Evolutionary conservation across 2,329 filamentous ascomycete genomes (phyloP), one percentile per base, ranked within the genome.

Genomic region (Diaporthe sp.): DNA sequence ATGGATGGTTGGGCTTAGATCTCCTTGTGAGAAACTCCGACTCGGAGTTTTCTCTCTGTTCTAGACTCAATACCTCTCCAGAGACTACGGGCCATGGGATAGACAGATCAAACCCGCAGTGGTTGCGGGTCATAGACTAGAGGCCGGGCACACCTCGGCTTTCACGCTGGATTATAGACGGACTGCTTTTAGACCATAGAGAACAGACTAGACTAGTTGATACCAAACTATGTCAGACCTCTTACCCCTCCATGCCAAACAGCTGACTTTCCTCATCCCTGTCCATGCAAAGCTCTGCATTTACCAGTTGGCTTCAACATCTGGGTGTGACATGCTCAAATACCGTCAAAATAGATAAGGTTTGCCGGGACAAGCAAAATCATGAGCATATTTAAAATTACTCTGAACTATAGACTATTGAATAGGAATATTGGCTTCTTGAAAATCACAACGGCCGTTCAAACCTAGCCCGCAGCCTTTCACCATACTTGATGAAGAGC

Each of bases 141-240:
- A 47, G 63, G 30, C 47, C 12, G 47, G 32, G 30, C 22, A 39
- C 22, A 51, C 32, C 32, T 68, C 30, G 35, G 63, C 63, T 68
- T 22, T 35, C 27, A 68, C 25, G 63, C 47, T 39, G 37, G 35
- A 68, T 39, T 12, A 68, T 68, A 68, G 63, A 68, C 47, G 63
- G 63, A n/a, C 32, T 68, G 63, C n/a, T 25, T n/a, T 66, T 68
- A 68, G 63, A 68, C 47, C 15, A 68, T 68, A 68, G 47, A 68
- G 44, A 51, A 27, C 13, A 25, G n/a, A 12, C 8, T 37, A 53
- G 63, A 68, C 30, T 68, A 39, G 47, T 53, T 68, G 63, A 27
- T 68, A 53, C 15, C 47, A 39, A 22, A 39, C 47, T 39, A 53
- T 2, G n/a, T n/a, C n/a, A 39, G 22, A 13, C n/a, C 4, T 53